These are phyloP conservation scores for Pythium dissimile DNA, from an alignment of 352 stramenopile species.

Conservation along the genomic window DNA sequence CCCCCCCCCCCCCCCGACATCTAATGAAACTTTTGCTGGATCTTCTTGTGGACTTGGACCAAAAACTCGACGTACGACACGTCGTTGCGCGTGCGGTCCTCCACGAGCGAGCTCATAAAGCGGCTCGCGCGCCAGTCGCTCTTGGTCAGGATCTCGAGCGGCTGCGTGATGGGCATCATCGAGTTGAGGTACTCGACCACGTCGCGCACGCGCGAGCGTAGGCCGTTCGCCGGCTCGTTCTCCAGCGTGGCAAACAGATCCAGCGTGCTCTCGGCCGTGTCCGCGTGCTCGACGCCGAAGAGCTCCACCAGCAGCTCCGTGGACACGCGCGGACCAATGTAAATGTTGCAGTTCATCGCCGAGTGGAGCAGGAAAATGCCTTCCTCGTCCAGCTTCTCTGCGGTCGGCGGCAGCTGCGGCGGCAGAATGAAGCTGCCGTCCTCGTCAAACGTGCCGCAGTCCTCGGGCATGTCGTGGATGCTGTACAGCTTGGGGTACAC, in stretches of 20 bases:
- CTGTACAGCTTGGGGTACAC: conserved; percentile 89
- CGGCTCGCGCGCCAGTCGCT: conserved; percentile 79
- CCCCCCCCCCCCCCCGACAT: no score
- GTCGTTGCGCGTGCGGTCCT: conserved; percentile 83
- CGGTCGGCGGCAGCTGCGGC: conserved; percentile 68
- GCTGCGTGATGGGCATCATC: conserved; percentile 79
- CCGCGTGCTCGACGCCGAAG: conserved; percentile 80
- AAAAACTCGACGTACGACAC: conserved; percentile 90
- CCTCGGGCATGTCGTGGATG: conserved; percentile 80
- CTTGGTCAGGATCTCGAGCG: conserved; percentile 81
- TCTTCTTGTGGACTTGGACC: conserved; percentile 89
- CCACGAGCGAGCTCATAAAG: conserved; percentile 85
- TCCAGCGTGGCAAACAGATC: conserved; percentile 68
- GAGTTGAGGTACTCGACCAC: conserved; percentile 80
- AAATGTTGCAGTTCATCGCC: conserved; percentile 86
- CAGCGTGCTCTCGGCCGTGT: conserved; percentile 68
- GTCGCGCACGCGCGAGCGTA: conserved; percentile 61
- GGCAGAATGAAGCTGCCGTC: conserved; percentile 75
- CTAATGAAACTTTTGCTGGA: conserved; percentile 90
- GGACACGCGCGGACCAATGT: conserved; percentile 73
- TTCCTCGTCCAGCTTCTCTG: conserved; percentile 82
- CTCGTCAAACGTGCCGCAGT: conserved; percentile 76
- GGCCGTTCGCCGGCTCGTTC: conserved; percentile 41
- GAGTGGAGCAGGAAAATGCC: conserved; percentile 88
- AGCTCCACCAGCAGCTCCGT: conserved; percentile 74